Percentiles rank a stretch among this genome's conserved stretches.
Evolutionary conservation across 805 yeast genomes (phyloP).

Genomic region (Candida chilensis): DNA sequence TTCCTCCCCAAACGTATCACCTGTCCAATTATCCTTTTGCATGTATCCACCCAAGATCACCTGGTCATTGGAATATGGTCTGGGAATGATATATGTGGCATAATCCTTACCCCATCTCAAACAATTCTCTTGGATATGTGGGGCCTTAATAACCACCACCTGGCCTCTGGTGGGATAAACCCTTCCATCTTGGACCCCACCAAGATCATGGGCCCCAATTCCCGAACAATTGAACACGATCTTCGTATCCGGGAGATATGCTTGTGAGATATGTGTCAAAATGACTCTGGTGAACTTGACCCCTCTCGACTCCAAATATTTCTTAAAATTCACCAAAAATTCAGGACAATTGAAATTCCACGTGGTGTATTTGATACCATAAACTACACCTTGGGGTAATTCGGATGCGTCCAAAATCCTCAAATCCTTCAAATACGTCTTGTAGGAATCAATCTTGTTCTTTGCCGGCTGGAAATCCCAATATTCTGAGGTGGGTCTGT

Average conservation of each 20-base stretch:
- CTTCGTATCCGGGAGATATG: slow-evolving; percentile 26
- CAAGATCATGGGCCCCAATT: slow-evolving; percentile 51
- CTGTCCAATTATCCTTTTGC: slow-evolving; percentile 55
- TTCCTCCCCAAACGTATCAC: slow-evolving; percentile 47
- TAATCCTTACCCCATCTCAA: slow-evolving; percentile 52
- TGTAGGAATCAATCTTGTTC: slow-evolving; percentile 36
- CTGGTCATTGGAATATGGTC: slow-evolving; percentile 59
- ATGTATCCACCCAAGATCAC: slow-evolving; percentile 69
- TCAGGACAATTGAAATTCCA: slow-evolving; percentile 71
- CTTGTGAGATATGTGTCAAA: slow-evolving; percentile 48
- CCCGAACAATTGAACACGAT: slow-evolving; percentile 74
- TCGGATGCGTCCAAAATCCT: slow-evolving; percentile 20
- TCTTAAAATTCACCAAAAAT: slow-evolving; percentile 39
- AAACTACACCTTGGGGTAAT: slow-evolving; percentile 43
- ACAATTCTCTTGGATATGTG: slow-evolving; percentile 51
- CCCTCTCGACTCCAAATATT: slow-evolving; percentile 35
- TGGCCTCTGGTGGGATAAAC: slow-evolving; percentile 78
- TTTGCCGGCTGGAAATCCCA: slow-evolving; percentile 44
- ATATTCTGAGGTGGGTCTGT: slow-evolving; percentile 45
- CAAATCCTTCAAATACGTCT: slow-evolving; percentile 40
- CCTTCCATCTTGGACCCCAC: slow-evolving; percentile 54
- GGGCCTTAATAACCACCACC: slow-evolving; percentile 64
- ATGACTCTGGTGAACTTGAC: slow-evolving; percentile 39
- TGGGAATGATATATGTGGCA: slow-evolving; percentile 65
- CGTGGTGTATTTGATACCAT: slow-evolving; percentile 47